Evolutionary conservation across 2,329 filamentous ascomycete species (phyloP).

Genomic region (Aphanoascus verrucosus): DNA sequence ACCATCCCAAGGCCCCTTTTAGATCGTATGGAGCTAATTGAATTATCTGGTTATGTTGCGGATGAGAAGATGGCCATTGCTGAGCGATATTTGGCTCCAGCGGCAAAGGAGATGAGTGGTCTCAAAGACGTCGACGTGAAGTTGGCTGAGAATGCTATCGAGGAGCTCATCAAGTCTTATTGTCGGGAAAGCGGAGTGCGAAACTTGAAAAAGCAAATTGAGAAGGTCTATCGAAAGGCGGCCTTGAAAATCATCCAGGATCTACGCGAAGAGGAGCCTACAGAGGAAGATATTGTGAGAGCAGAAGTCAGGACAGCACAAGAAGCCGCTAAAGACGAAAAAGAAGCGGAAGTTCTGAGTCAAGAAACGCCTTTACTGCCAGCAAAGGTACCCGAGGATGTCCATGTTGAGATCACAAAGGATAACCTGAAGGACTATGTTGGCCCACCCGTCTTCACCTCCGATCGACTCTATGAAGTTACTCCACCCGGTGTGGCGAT

Average conservation of each 20-base stretch:
- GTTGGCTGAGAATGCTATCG: constrained; percentile 76
- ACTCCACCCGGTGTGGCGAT: constrained; percentile 92
- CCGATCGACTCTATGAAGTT: constrained; percentile 86
- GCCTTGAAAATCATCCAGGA: constrained; percentile 86
- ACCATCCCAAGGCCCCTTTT: constrained; percentile 89
- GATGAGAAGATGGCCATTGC: constrained; percentile 99
- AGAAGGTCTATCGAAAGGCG: constrained; percentile 96
- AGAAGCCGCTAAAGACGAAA: constrained; percentile 44
- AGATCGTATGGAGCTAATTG: constrained; percentile 96
- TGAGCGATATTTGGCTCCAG: constrained; percentile 79
- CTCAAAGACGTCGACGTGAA: constrained; percentile 82
- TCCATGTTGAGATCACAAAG: constrained; percentile 77
- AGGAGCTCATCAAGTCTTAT: constrained; percentile 97
- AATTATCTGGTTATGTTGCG: constrained; percentile 88
- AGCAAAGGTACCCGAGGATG: constrained; percentile 75
- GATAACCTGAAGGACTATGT: constrained; percentile 94
- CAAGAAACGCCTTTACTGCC: constrained; percentile 19
- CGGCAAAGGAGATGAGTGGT: constrained; percentile 87
- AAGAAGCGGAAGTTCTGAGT: constrained; percentile 15
- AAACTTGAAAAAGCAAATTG: constrained; percentile 98
- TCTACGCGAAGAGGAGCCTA: constrained; percentile 16
- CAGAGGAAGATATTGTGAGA: constrained; percentile 59
- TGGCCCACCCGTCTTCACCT: constrained; percentile 87
- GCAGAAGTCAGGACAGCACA: constrained; percentile 72
- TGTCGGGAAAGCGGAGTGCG: constrained; percentile 94